Conservation (phyloP, 768 basidiomycete genomes). For the Leccinellum rugosiceps region DNA sequence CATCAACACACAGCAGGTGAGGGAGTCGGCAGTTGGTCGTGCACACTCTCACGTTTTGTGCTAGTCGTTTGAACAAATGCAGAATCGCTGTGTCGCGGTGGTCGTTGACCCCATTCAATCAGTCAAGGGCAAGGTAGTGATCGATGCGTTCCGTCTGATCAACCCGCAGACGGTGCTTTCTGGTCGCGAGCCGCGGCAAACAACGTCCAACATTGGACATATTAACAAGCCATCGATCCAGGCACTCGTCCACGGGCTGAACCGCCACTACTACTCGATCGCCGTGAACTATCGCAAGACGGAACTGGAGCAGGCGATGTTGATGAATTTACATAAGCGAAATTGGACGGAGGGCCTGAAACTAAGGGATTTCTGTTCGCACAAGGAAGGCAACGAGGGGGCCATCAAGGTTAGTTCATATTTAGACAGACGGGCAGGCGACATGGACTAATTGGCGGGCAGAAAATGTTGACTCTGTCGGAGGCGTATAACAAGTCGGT, state of each 20-base stretch:
- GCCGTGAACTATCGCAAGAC: constrained; percentile 98
- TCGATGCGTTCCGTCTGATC: constrained; percentile 98
- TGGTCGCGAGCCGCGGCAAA: constrained; percentile 94
- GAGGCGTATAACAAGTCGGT: constrained; percentile 97
- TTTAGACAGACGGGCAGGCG: constrained; percentile 9
- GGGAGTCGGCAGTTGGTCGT: background rate
- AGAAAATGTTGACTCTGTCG: constrained; percentile 85
- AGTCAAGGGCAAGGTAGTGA: constrained; percentile 97
- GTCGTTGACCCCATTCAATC: constrained; percentile 99
- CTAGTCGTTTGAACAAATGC: constrained; percentile 94
- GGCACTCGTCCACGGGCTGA: constrained; percentile 95
- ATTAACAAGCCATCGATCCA: constrained; percentile 99
- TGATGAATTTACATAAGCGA: constrained; percentile 98
- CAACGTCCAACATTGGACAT: constrained; percentile 97
- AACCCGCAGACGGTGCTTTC: constrained; percentile 85
- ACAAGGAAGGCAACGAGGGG: constrained; percentile 87
- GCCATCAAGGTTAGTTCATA: constrained; percentile 78
- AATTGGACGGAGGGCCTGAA: constrained; percentile 99
- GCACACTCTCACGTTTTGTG: constrained; percentile 13
- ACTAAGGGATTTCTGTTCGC: constrained; percentile 83
- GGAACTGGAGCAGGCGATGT: constrained; percentile 96
- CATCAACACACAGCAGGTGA: constrained; percentile 96
- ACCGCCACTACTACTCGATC: constrained; percentile 97
- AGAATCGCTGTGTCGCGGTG: constrained; percentile 91
- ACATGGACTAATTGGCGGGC: constrained; percentile 16